Conservation (phyloP, 148 eudicot genomes). For the Talinum fruticosum region DNA sequence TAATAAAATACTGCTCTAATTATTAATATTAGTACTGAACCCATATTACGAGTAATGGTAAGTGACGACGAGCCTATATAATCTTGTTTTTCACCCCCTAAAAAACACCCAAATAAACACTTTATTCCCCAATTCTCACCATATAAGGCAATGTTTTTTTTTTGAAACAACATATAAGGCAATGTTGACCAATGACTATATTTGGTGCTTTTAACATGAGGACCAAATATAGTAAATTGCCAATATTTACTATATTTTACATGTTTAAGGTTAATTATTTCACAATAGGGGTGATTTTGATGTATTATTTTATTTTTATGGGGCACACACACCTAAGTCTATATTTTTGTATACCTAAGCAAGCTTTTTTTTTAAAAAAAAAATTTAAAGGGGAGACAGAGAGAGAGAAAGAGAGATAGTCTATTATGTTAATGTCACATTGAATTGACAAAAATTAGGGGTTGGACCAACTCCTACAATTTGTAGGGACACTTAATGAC, state of each 20-base stretch:
- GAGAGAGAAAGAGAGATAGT: background rate
- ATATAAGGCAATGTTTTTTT: no score
- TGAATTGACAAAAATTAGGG: conserved; percentile 11
- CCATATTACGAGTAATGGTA: no score
- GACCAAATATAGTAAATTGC: background rate
- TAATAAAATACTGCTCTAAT: no score
- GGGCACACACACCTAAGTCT: background rate
- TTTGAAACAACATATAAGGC: no score
- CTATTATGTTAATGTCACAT: conserved; percentile 2
- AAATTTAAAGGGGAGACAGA: no score
- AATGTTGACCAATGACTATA: no score
- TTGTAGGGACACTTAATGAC: conserved; percentile 1
- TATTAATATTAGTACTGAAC: no score
- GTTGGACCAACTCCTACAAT: conserved; percentile 16
- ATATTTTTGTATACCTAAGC: background rate
- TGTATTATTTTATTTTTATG: background rate
- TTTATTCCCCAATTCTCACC: background rate
- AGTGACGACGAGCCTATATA: no score
- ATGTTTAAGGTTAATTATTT: background rate
- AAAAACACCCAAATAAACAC: no score
- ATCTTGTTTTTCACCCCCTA: no score
- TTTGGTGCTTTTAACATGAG: background rate
- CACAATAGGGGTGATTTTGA: background rate
- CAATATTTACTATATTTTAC: background rate
- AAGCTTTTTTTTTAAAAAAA: no score